phyloP scores from a whole-genome alignment of 306 rosid genomes.

The Luffa acutangula region DNA sequence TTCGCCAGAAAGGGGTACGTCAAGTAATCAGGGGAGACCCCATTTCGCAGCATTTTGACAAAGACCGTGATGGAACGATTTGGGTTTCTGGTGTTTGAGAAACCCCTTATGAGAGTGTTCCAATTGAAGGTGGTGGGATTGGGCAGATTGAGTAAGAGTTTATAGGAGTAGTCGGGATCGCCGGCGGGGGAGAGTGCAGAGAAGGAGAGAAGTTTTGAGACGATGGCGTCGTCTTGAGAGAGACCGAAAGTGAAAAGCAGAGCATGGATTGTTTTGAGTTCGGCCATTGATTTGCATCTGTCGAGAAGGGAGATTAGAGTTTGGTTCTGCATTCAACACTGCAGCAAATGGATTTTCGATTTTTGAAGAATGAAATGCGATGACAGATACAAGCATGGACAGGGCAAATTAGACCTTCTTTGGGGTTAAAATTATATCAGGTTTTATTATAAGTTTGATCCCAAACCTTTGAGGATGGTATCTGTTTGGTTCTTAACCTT shows the following conservation, averaged over 20 bases:
- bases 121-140: constrained; percentile 42
- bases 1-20: constrained; percentile 74
- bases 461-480: no score
- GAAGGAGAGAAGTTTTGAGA: constrained; percentile 37
- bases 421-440: no score
- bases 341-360: background rate
- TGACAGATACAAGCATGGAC: no score
- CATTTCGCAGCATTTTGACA: constrained; percentile 41
- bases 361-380: background rate
- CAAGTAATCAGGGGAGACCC: constrained; percentile 48
- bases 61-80: constrained; percentile 36
- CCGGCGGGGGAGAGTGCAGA: constrained; percentile 40
- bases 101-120: constrained; percentile 59
- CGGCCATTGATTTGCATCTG: constrained; percentile 49
- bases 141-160: constrained; percentile 38
- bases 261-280: constrained; percentile 55
- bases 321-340: constrained; percentile 10
- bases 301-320: constrained; percentile 26
- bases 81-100: constrained; percentile 48
- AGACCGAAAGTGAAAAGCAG: constrained; percentile 39
- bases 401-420: no score
- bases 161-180: constrained; percentile 38
- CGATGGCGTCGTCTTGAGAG: constrained; percentile 29
- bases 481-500: no score
- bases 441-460: no score